phyloP scores from a whole-genome alignment of 2,329 filamentous ascomycete genomes.

The Neonectria sp. region DNA sequence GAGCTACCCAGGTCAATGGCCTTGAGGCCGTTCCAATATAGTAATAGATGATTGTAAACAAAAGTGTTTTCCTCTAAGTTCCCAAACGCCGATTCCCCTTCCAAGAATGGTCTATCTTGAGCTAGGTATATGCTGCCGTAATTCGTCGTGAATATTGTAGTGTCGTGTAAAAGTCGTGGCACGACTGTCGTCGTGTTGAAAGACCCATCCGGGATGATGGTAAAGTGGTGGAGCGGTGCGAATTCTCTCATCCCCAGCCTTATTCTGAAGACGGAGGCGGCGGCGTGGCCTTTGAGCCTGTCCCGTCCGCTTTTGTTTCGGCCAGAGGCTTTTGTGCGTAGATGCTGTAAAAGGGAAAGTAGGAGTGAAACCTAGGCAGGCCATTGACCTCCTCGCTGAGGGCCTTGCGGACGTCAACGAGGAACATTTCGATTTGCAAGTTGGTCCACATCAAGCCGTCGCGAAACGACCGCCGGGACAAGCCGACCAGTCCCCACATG shows the following conservation, averaged over 20 bases:
- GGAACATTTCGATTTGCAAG: conserved; percentile 61
- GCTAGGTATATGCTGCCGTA: conserved; percentile 15
- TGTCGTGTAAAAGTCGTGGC: conserved; percentile 1
- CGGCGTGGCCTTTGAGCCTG: background rate
- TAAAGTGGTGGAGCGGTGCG: background rate
- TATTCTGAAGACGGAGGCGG: background rate
- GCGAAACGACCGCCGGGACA: conserved; percentile 56
- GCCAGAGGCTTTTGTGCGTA: conserved; percentile 56
- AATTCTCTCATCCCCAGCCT: background rate
- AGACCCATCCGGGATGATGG: background rate
- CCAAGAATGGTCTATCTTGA: conserved; percentile 13
- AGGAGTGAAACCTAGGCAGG: conserved; percentile 55
- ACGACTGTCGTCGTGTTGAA: background rate
- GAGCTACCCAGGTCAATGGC: background rate
- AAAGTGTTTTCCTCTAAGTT: background rate
- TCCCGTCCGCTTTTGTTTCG: background rate
- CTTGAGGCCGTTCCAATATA: conserved; percentile 4
- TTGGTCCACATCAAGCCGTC: conserved; percentile 58
- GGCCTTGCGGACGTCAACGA: conserved; percentile 58
- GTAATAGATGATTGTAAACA: conserved; percentile 1
- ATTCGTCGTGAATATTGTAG: conserved; percentile 19
- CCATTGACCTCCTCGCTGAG: conserved; percentile 54
- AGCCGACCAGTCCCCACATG: conserved; percentile 57
- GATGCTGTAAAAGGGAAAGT: conserved; percentile 58
- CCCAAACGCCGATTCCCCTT: conserved; percentile 6